Evolutionary conservation across 257 asterid species (phyloP), one percentile per base, ranked within the genome.

Genomic region (Anisodus tanguticus): DNA sequence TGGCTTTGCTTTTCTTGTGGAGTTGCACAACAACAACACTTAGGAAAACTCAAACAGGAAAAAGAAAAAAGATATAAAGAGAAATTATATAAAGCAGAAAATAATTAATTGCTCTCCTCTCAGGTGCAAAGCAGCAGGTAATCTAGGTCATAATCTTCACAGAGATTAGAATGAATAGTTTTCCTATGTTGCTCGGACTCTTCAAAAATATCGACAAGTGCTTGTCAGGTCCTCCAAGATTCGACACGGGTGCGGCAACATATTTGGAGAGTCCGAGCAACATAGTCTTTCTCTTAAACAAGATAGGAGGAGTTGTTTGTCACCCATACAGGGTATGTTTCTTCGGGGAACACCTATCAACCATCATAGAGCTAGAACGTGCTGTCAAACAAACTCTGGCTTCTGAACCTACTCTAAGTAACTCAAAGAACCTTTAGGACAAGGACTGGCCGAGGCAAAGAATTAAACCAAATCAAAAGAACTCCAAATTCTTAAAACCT

Each of bases 341-440:
- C 22, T 41, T 69, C 35, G 8, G 31, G 31, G 47, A 41, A 69
- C 35, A 69, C 78, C 78, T 69, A 69, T 41, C 54, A 69, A 69
- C 78, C 6, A 9, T 69, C 15, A 68, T 16, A 69, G 31, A 41
- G 54, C 31, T 69, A 16, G 78, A 16, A 16, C 3, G 5, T 0
- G 26, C 3, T 8, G 31, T 39, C 78, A 69, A 8, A 41, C 26
- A 41, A 16, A 39, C 78, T 41, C 78, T 69, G 1, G 54, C 54
- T 41, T 41, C 78, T 41, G 7, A 41, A 41, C 78, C 78, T 39
- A 15, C 31, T 69, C 39, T 69, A 39, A 41, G 78, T 7, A 41
- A 69, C 54, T 69, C 26, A 69, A 39, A 41, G 78, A 69, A 69
- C 26, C 77, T 37, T 15, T 69, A 41, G 31, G 78, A 41, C 78